phyloP scores from a whole-genome alignment of 768 basidiomycete genomes.

The Naematelia encephala region DNA sequence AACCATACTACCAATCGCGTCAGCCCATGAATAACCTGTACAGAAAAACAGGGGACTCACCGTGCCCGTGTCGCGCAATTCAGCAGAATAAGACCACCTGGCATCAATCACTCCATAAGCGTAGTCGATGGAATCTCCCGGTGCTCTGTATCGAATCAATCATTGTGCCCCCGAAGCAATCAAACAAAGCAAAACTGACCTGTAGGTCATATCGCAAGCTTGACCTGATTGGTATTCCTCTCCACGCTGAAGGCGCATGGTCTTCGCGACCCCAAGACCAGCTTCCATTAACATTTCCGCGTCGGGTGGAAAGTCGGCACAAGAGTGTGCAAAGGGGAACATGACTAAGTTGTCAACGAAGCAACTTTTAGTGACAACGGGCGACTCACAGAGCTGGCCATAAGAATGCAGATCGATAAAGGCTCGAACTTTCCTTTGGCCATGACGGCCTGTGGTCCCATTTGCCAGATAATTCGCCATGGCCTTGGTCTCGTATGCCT shows the following conservation, averaged over 20 bases:
- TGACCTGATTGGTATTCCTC: constrained; percentile 58
- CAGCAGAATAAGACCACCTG: constrained; percentile 64
- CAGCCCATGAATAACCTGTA: neutral
- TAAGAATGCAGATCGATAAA: constrained; percentile 78
- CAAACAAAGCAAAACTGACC: constrained; percentile 26
- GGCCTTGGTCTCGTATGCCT: constrained; percentile 71
- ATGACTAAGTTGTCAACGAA: constrained; percentile 58
- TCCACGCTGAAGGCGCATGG: constrained; percentile 60
- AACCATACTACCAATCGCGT: constrained; percentile 61
- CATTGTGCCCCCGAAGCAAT: constrained; percentile 18
- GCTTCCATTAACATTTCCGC: constrained; percentile 74
- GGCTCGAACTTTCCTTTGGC: constrained; percentile 54
- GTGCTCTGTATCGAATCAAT: constrained; percentile 49
- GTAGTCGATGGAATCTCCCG: constrained; percentile 67
- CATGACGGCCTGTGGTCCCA: constrained; percentile 12
- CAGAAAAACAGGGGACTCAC: constrained; percentile 52
- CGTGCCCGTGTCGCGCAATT: constrained; percentile 68
- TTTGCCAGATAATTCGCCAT: constrained; percentile 65
- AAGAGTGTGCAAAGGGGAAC: constrained; percentile 72
- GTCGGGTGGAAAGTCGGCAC: constrained; percentile 62
- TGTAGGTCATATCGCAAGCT: constrained; percentile 49
- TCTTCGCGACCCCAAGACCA: constrained; percentile 63
- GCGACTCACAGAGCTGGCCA: constrained; percentile 70
- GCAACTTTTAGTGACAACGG: neutral
- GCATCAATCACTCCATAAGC: constrained; percentile 60